phyloP scores from a whole-genome alignment of 2,329 filamentous ascomycete genomes.

The Trichoderma sp. region DNA sequence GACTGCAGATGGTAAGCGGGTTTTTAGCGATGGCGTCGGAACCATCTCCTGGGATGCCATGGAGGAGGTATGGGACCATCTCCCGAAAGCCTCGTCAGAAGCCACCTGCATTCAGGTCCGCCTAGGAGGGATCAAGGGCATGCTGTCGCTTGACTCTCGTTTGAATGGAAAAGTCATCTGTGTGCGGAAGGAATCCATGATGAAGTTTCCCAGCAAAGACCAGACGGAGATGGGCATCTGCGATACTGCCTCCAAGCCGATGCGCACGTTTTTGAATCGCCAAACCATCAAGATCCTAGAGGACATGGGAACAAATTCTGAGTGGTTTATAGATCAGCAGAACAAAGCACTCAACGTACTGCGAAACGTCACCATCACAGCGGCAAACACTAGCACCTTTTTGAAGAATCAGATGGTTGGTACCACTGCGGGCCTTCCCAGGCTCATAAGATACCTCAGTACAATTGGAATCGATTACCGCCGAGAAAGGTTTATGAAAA shows the following conservation, averaged over 20 bases:
- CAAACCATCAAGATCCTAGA: conserved; percentile 86
- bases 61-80: conserved; percentile 57
- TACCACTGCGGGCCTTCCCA: conserved; percentile 59
- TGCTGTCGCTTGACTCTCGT: conserved; percentile 68
- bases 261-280: conserved; percentile 72
- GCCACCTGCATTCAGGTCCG: conserved; percentile 76
- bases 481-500: conserved; percentile 68
- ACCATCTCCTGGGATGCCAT: conserved; percentile 66
- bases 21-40: conserved; percentile 80
- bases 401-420: conserved; percentile 64
- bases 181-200: conserved; percentile 71
- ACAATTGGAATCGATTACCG: conserved; percentile 64
- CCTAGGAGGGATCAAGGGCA: conserved; percentile 73
- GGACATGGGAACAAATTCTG: conserved; percentile 63
- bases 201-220: conserved; percentile 67
- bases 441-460: conserved; percentile 61
- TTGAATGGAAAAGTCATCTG: conserved; percentile 60
- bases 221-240: conserved; percentile 68
- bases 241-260: conserved; percentile 65
- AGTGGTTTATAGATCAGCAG: conserved; percentile 67
- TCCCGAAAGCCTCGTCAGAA: conserved; percentile 50
- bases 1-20: conserved; percentile 49
- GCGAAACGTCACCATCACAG: conserved; percentile 57
- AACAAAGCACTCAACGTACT: conserved; percentile 61
- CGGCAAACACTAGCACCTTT: conserved; percentile 66